These are phyloP conservation scores for Capsicum pubescens DNA, from an alignment of 257 asterid species.

Conservation along the genomic window DNA sequence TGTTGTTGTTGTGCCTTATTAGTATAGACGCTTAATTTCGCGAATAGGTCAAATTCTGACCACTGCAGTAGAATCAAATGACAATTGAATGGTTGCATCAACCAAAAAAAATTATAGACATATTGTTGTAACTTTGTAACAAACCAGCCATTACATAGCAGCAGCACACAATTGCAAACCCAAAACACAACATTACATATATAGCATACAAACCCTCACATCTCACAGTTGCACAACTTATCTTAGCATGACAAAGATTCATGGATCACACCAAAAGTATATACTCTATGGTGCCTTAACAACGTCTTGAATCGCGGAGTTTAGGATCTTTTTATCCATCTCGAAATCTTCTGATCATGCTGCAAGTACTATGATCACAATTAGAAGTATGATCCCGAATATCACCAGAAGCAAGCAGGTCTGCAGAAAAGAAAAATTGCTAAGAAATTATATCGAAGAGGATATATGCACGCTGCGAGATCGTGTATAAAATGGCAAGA, in stretches of 20 bases:
- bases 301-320: not conserved
- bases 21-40: too few relatives aligned
- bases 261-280: not conserved
- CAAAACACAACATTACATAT: not conserved
- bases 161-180: not conserved
- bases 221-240: not conserved
- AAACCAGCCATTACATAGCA: not conserved
- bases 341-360: conserved; percentile 44
- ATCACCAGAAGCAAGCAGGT: conserved; percentile 85
- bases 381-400: conserved; percentile 77
- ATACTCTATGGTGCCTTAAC: not conserved
- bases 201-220: not conserved
- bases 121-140: not conserved
- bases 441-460: not conserved
- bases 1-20: not conserved
- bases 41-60: not conserved
- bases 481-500: not conserved
- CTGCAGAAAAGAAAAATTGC: conserved; percentile 46
- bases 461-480: not conserved
- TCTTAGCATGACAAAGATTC: not conserved
- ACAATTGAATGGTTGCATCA: not conserved
- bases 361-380: conserved; percentile 71
- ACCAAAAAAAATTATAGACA: not conserved
- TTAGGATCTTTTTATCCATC: not conserved
- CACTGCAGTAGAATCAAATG: too few relatives aligned